Evolutionary conservation across 1,139 yeast genomes (phyloP).

Genomic region (Yarrowia galli): DNA sequence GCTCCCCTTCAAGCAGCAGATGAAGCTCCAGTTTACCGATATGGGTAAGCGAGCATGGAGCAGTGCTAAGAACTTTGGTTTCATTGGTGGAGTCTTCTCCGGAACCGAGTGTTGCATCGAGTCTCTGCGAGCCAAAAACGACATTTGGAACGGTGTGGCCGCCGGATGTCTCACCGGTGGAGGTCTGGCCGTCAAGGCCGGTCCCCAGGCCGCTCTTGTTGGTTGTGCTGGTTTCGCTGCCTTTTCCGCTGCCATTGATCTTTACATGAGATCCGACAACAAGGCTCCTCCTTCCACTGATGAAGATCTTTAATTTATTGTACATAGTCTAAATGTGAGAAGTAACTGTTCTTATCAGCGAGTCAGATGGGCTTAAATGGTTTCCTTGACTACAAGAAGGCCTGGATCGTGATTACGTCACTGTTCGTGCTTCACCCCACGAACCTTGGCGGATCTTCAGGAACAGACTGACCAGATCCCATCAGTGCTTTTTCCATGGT

Average conservation of each 20-base stretch:
- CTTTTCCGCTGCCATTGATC: constrained; percentile 90
- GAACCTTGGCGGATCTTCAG: too few relatives aligned
- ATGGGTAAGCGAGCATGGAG: constrained; percentile 88
- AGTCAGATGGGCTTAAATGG: too few relatives aligned
- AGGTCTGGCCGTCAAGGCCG: constrained; percentile 88
- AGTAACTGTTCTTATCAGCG: not conserved
- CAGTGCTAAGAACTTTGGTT: constrained; percentile 94
- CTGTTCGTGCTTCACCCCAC: too few relatives aligned
- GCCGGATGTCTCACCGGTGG: constrained; percentile 96
- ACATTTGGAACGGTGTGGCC: constrained; percentile 85
- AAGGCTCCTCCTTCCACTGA: constrained; percentile 87
- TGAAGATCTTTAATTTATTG: constrained; percentile 68
- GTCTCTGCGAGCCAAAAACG: constrained; percentile 83
- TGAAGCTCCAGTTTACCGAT: constrained; percentile 88
- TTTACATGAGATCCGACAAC: constrained; percentile 86
- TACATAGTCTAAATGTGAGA: constrained; percentile 37
- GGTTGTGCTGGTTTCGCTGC: constrained; percentile 99
- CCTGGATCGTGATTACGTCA: too few relatives aligned
- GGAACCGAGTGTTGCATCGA: constrained; percentile 96
- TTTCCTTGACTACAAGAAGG: too few relatives aligned
- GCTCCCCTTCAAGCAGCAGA: constrained; percentile 89
- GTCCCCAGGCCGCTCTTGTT: constrained; percentile 88
- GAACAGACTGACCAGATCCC: too few relatives aligned
- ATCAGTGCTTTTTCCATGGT: too few relatives aligned
- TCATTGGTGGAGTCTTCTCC: constrained; percentile 89